Conservation (phyloP, 208 protist genomes). For the Paratrypanosoma confusum region DNA sequence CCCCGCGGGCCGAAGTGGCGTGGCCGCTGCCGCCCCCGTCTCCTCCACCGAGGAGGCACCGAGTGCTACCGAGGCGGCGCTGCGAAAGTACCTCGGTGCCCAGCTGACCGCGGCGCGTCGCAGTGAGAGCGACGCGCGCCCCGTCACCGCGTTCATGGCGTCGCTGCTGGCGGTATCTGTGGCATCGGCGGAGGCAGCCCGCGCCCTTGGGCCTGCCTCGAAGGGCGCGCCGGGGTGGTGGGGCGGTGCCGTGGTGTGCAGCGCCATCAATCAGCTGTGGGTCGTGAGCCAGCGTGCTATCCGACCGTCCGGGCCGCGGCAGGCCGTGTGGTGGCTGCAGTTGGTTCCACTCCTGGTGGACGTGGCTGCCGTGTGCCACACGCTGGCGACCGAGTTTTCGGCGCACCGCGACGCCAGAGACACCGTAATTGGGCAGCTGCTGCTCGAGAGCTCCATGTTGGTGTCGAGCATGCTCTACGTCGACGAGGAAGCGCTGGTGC, state of each 20-base stretch:
- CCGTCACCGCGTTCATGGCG: too few species aligned
- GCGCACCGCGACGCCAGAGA: not conserved
- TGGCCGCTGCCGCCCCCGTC: too few species aligned
- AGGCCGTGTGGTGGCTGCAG: constrained; percentile 21
- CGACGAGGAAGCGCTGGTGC: constrained; percentile 9
- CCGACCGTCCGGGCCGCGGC: not conserved
- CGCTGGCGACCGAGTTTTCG: constrained; percentile 10
- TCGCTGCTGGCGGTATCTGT: too few species aligned
- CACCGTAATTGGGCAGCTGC: constrained; percentile 1
- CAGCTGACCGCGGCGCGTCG: too few species aligned
- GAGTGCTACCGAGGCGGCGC: too few species aligned
- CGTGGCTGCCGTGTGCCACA: constrained; percentile 2
- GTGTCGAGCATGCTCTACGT: constrained; percentile 15
- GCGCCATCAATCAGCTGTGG: not conserved
- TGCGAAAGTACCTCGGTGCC: too few species aligned
- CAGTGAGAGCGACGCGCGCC: too few species aligned
- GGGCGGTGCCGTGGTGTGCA: not conserved
- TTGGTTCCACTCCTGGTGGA: constrained; percentile 16
- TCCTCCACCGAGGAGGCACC: too few species aligned
- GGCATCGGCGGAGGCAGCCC: not conserved
- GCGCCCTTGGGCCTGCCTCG: not conserved
- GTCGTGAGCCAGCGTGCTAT: not conserved
- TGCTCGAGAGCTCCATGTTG: constrained; percentile 3
- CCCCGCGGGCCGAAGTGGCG: too few species aligned
- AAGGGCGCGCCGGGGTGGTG: not conserved